Percentiles rank a stretch among this genome's conserved stretches.
phyloP scores from a whole-genome alignment of 768 basidiomycete genomes.

The Podaxis sp. region DNA sequence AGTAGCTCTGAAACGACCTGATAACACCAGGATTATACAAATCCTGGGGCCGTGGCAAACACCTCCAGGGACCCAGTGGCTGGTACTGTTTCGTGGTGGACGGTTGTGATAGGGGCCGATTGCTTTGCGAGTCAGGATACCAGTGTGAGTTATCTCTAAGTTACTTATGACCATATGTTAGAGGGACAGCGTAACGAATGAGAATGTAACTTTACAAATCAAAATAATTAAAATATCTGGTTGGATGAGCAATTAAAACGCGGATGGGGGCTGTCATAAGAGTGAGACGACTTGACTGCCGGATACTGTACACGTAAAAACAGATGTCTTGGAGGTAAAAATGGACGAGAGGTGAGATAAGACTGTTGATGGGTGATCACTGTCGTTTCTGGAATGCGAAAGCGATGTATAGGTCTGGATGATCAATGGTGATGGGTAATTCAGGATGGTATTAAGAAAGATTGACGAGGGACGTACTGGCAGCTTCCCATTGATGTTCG shows the following conservation, averaged over 20 bases:
- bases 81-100: too few relatives aligned
- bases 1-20: too few relatives aligned
- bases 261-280: neutral
- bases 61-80: too few relatives aligned
- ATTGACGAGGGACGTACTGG: conserved; percentile 61
- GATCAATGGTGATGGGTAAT: conserved; percentile 4
- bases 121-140: conserved; percentile 34
- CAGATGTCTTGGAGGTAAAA: neutral
- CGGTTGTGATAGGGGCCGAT: conserved; percentile 55
- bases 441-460: neutral
- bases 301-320: neutral
- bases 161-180: neutral
- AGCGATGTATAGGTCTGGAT: conserved; percentile 84
- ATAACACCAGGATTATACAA: too few relatives aligned
- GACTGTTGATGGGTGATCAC: neutral
- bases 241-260: neutral
- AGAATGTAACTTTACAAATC: neutral
- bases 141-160: conserved; percentile 31
- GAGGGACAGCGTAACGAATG: neutral
- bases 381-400: conserved; percentile 82
- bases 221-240: neutral
- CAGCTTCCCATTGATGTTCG: conserved; percentile 96
- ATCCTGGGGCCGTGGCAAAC: too few relatives aligned
- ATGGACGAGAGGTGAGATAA: neutral
- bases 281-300: neutral